These are phyloP conservation scores for Hyphodiscus sp. DNA, from an alignment of 2,329 filamentous ascomycete species.

Conservation along the genomic window DNA sequence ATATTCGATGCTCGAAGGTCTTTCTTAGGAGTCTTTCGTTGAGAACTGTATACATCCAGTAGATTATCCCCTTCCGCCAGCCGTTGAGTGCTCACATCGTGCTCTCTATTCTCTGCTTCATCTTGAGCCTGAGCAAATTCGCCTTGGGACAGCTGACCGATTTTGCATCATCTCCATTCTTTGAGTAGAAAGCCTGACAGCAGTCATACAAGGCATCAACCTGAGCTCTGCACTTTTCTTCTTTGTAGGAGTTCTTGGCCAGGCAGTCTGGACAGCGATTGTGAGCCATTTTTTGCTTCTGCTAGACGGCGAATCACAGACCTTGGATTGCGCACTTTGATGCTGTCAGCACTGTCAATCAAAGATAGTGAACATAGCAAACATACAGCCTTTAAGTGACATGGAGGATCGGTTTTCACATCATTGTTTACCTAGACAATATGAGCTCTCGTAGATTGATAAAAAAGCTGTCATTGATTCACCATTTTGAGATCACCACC, in stretches of 20 bases:
- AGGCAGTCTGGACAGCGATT: constrained; percentile 61
- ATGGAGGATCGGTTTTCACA: constrained; percentile 68
- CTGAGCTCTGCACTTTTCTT: constrained; percentile 71
- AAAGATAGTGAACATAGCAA: not conserved
- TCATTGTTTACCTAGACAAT: constrained; percentile 53
- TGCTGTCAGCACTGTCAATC: not conserved
- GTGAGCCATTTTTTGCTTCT: constrained; percentile 1
- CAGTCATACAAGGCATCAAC: constrained; percentile 89
- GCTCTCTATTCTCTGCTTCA: constrained; percentile 54
- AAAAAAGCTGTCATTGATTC: not conserved
- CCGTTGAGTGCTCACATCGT: not conserved
- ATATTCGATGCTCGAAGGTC: not conserved
- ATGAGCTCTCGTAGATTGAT: constrained; percentile 5
- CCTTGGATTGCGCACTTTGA: constrained; percentile 82
- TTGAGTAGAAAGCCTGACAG: constrained; percentile 81
- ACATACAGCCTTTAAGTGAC: constrained; percentile 76
- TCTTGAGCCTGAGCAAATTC: constrained; percentile 71
- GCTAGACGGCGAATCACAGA: constrained; percentile 33
- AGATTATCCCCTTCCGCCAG: not conserved
- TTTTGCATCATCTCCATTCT: constrained; percentile 67
- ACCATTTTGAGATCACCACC: not conserved
- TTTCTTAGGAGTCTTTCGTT: constrained; percentile 1
- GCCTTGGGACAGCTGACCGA: constrained; percentile 83
- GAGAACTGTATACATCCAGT: constrained; percentile 2
- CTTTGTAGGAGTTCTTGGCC: constrained; percentile 75